phyloP scores from a whole-genome alignment of 176 grass and related monocot genomes.

The sorghum (Sorghum bicolor) region DNA sequence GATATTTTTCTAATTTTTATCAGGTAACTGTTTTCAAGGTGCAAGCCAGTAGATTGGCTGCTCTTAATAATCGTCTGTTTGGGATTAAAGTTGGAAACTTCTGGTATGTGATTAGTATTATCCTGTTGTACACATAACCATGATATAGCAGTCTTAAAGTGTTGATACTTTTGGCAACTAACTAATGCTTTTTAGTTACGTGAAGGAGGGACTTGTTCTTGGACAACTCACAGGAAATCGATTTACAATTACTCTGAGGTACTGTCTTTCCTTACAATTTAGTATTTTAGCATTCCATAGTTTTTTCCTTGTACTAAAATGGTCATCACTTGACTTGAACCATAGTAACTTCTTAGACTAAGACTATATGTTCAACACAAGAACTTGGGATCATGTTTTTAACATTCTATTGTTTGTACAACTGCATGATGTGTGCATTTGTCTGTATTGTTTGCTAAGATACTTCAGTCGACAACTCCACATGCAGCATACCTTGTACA shows the following conservation, averaged over 20 bases:
- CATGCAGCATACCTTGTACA: constrained; percentile 1
- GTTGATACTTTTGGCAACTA: constrained; percentile 22
- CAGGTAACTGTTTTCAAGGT: constrained; percentile 96
- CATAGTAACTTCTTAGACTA: neutral
- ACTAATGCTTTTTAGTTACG: constrained; percentile 61
- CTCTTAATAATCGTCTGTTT: constrained; percentile 80
- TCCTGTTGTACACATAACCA: constrained; percentile 6
- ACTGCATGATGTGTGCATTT: neutral
- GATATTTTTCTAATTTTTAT: constrained; percentile 3
- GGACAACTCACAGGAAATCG: constrained; percentile 82
- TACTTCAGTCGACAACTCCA: neutral
- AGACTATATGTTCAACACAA: neutral
- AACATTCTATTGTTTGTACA: neutral
- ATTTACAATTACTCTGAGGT: constrained; percentile 97
- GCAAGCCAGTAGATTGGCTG: constrained; percentile 67
- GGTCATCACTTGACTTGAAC: neutral
- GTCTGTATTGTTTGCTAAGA: neutral
- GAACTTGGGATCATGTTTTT: neutral
- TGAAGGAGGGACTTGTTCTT: constrained; percentile 92
- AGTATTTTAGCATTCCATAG: neutral
- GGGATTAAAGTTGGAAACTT: constrained; percentile 95
- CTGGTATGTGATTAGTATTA: constrained; percentile 48
- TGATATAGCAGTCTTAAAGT: neutral
- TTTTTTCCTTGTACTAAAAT: neutral
- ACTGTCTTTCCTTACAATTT: constrained; percentile 7